A percentile compares a stretch with the other conserved stretches of the same genome.
Evolutionary conservation across 495 filamentous ascomycete species (phyloP).

Genomic region (Poronia punctata): DNA sequence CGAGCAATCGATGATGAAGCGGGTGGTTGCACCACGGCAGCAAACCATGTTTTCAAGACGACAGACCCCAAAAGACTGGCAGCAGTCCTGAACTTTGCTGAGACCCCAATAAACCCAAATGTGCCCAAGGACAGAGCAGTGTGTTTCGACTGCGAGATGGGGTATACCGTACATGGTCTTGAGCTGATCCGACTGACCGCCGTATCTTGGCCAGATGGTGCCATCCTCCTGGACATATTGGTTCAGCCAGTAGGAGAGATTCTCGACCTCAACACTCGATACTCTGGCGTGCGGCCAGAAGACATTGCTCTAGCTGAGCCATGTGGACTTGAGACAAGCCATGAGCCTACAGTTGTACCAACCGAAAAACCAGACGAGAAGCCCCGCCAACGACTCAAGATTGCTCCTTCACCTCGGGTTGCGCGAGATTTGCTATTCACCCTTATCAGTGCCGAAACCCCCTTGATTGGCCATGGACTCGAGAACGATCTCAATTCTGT

Average conservation of each 20-base stretch:
- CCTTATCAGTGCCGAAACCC: slow-evolving; percentile 63
- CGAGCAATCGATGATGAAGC: slow-evolving; percentile 56
- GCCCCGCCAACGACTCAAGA: slow-evolving; percentile 39
- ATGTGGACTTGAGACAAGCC: slow-evolving; percentile 34
- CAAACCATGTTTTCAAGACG: slow-evolving; percentile 83
- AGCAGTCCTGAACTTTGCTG: slow-evolving; percentile 65
- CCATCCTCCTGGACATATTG: slow-evolving; percentile 71
- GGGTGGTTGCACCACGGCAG: slow-evolving; percentile 59
- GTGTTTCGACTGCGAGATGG: slow-evolving; percentile 95
- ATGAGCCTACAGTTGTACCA: slow-evolving; percentile 8
- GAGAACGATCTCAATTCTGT: slow-evolving; percentile 88
- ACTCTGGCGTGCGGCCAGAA: slow-evolving; percentile 73
- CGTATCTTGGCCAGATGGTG: slow-evolving; percentile 74
- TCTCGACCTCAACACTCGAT: slow-evolving; percentile 84
- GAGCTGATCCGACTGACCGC: slow-evolving; percentile 87
- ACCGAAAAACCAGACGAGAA: slow-evolving; percentile 3
- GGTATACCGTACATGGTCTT: slow-evolving; percentile 77
- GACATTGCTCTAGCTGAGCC: slow-evolving; percentile 62
- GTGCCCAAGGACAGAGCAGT: slow-evolving; percentile 45
- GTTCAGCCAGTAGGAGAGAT: slow-evolving; percentile 79
- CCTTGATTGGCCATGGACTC: slow-evolving; percentile 84
- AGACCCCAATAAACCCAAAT: slow-evolving; percentile 59
- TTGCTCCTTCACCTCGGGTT: slow-evolving; percentile 60
- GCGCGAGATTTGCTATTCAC: slow-evolving; percentile 70
- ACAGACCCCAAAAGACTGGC: slow-evolving; percentile 69